Conservation (phyloP, 2,329 filamentous ascomycete species). For the Periconia sp. region DNA sequence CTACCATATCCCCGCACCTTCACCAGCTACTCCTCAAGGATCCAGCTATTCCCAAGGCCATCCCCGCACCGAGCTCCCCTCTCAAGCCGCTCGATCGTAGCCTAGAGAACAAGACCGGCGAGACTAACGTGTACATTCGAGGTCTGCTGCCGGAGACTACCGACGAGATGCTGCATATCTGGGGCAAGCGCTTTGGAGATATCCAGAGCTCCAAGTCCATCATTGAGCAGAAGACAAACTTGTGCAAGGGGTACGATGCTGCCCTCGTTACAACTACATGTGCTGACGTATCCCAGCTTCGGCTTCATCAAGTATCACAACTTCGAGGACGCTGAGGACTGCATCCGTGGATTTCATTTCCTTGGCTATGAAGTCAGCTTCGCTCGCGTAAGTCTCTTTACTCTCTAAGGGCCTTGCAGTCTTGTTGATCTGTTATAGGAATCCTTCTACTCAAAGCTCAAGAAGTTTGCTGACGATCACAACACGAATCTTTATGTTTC, state of each 20-base stretch:
- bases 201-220: constrained; percentile 99
- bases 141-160: constrained; percentile 95
- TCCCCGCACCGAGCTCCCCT: constrained; percentile 86
- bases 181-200: constrained; percentile 85
- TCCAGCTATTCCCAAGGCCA: constrained; percentile 84
- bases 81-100: constrained; percentile 92
- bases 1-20: constrained; percentile 52
- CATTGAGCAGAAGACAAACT: constrained; percentile 89
- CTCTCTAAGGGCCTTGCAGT: background rate
- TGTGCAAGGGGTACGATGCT: constrained; percentile 88
- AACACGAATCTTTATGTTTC: constrained; percentile 99
- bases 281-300: no score
- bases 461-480: constrained; percentile 85
- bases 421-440: constrained; percentile 59
- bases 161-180: constrained; percentile 83
- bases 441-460: constrained; percentile 97
- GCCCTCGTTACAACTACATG: no score
- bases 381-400: constrained; percentile 70
- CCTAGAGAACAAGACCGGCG: constrained; percentile 90
- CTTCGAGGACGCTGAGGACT: constrained; percentile 88
- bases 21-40: constrained; percentile 64
- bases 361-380: constrained; percentile 98
- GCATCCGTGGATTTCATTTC: constrained; percentile 93
- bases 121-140: constrained; percentile 98
- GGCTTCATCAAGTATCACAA: constrained; percentile 96